Evolutionary conservation across 148 eudicot genomes (phyloP), one percentile per base, ranked within the genome.

Genomic region (Arctostaphylos glauca): DNA sequence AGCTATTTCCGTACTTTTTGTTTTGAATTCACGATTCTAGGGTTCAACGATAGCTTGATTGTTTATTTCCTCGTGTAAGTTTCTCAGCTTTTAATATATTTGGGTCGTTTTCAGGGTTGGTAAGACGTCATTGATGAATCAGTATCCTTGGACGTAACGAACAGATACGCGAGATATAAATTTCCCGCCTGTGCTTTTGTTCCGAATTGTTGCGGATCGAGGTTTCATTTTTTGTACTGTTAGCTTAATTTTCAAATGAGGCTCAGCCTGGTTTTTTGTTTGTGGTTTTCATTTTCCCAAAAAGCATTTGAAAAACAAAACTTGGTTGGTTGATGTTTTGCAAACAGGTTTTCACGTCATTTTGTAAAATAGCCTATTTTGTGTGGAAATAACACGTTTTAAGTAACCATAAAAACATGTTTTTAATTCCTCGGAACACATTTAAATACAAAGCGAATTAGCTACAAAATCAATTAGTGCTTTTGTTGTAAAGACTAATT

Each of bases 51-150:
- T 4, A 49, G 38, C 68, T 60, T 5, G 50, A 48, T 46, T 73
- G 19, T 1, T 83, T 6, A 52, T 2, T 48, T 64, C 31, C 18
- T 7, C 13, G 2, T 9, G 9, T 53, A 18, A 72, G 15, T 72
- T 44, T 5, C 2, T 64, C 23, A n/a, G 15, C 15, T 81, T 55
- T 5, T 76, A 3, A 4, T 62, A 31, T 43, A 3, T 23, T 50
- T 59, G n/a, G 50, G 41, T 71, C 48, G 78, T 59, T 78, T 38
- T 81, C 81, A 83, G 85, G 84, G 84, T 83, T 77, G 84, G 84
- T 64, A 83, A 83, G 76, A 83, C 84, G 76, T 83, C 84, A 38
- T 78, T 83, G 55, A 83, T 83, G 85, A 83, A 83, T 83, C 85
- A 60, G 85, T 83, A 83, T 83, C 85, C 85, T 83, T 78, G 47